Conservation (phyloP, 139 green algal genomes). For the Tetratostichococcus sp. region DNA sequence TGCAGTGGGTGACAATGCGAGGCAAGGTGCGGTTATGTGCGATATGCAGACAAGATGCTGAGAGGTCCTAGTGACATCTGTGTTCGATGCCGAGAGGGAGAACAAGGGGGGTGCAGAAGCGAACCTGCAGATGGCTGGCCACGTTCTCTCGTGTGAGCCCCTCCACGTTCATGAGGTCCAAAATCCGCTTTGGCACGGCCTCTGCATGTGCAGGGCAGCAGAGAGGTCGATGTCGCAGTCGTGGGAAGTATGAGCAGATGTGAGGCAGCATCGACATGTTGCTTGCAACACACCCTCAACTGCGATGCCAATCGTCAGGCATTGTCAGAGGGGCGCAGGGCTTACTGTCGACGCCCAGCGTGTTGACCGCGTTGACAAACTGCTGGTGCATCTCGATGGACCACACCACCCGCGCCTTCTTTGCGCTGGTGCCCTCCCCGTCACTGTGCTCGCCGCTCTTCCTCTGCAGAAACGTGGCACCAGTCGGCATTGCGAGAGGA, state of each 20-base stretch:
- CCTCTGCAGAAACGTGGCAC: background rate
- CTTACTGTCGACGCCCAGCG: constrained; percentile 91
- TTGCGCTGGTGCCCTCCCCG: constrained; percentile 44
- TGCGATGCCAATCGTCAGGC: too few species aligned
- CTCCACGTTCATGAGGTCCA: constrained; percentile 93
- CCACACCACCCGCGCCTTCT: constrained; percentile 95
- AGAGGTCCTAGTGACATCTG: too few species aligned
- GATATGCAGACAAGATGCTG: too few species aligned
- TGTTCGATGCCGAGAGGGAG: too few species aligned
- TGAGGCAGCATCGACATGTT: too few species aligned
- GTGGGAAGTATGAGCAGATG: too few species aligned
- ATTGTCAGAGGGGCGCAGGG: background rate
- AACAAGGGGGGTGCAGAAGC: too few species aligned
- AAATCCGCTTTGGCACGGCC: constrained; percentile 96
- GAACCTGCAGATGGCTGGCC: constrained; percentile 78
- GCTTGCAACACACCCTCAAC: too few species aligned
- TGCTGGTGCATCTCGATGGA: constrained; percentile 90
- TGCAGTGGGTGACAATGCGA: too few species aligned
- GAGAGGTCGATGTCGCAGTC: background rate
- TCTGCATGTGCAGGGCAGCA: constrained; percentile 39
- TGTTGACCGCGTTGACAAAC: constrained; percentile 93
- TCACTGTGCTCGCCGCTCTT: constrained; percentile 12
- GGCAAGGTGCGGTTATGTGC: too few species aligned
- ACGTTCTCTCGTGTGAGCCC: constrained; percentile 95
- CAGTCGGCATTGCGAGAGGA: too few species aligned